Base-by-base conservation (phyloP, 768 basidiomycete species). In the Collybiopsis luxurians region DNA sequence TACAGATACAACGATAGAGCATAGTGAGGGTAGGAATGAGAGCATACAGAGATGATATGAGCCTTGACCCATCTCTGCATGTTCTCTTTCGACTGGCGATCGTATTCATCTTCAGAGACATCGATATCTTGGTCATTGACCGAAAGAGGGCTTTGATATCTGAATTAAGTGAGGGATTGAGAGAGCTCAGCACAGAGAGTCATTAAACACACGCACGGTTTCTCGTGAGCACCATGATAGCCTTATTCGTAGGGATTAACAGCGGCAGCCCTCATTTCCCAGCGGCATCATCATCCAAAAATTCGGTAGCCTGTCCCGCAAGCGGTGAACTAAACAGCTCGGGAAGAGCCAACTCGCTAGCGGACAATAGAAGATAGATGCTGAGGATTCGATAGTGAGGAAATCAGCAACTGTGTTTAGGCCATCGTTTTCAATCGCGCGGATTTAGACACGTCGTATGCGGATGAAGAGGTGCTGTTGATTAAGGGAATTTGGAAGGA, bases 211-310 rank as follows among this genome's bases (percentile, higher is more conserved):
- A 76, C 89, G 72, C 71, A 95, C 90, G 93, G 93, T 71, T 95
- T 94, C 84, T 74, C 2, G 84, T 68, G 52, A 94, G 73, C 3
- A 85, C 85, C 83, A 93, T 91, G 15, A 95, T 83, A 9, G 92
- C 93, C 69, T 87, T 90, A 70, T 96, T 95, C 24, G 89, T 90
- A 0, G 93, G 93, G 4, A 87, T 92, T 42, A 96, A 78, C 10
- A 95, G 52, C 0, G 92, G 92, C 24, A 51, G 26, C 13, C 50
- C 50, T 26, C 23, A 7, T 1, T 26, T 28, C 4, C 9, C 17
- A 4, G 4, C 48, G 6, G 15, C 27, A 4, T 23, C n/a, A n/a
- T n/a, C 23, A 23, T 39, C 12, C 1, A 23, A 9, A 23, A 54
- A 74, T 69, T 6, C n/a, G n/a, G n/a, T n/a, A n/a, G n/a, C n/a